Evolutionary conservation across 2,329 filamentous ascomycete species (phyloP), one percentile per base, ranked within the genome.

Genomic region (Ophiostoma fasciatum): DNA sequence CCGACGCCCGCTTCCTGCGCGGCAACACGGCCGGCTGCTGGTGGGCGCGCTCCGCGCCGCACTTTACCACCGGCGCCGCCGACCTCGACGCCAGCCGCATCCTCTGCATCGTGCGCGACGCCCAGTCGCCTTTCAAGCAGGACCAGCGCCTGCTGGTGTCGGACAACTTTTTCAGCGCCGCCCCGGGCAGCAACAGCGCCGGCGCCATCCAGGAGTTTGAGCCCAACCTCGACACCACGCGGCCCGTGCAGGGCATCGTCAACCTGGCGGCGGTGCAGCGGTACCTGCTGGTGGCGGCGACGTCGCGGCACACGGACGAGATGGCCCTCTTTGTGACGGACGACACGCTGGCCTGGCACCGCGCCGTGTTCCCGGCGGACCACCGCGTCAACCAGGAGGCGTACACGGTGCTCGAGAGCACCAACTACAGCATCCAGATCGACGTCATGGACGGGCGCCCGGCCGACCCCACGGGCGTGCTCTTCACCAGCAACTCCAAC

Each of bases 401-500:
- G 3, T 98, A 94, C 56, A 98, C 90, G 0, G 71, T 98, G 32
- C 68, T 98, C 28, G 88, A 96, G 59, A 90, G 87, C 50, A 96
- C 90, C 28, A 88, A 94, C 52, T 94, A 98, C 63, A 94, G 88
- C 61, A 85, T 98, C 48, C 88, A 96, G 58, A 76, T 98, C 37
- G 87, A 96, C 56, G 87, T 96, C 44, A 78, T 88, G 69, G 83
- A 79, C 2, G 64, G 64, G 27, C 63, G 62, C 30, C 68, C 68
- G 11, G 69, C 67, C 1, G 72, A 70, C 26, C 72, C 79, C 1
- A 88, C 94, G 72, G 92, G 90, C 23, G 76, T 81, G 10, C 66
- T 98, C 38, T 88, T 94, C 51, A 93, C 85, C 6, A 96, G 88
- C 53, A 98, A 98, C 54, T 96, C 87, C 22, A 92, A 96, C 52